Base-by-base conservation (phyloP, 1,139 yeast genomes). In the Saccharomyces pastorianus region DNA sequence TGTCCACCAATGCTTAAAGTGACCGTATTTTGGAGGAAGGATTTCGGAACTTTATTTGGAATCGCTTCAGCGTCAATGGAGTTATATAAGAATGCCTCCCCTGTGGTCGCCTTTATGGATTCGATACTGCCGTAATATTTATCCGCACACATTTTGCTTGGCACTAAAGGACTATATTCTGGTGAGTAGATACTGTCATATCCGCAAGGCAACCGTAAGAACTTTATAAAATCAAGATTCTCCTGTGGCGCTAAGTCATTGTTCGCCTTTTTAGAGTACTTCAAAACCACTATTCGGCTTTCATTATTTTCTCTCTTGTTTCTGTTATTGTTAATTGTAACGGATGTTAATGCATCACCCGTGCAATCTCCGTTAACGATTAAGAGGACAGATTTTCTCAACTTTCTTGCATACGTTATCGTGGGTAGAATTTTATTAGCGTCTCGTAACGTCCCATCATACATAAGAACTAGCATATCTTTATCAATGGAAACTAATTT, bases 61-160 rank as follows among this genome's bases (percentile, higher is more conserved):
- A 48, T 48, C 41, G 55, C 50, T 3, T 53, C 55, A 25, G 38
- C 31, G 7, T 29, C 14, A 26, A 53, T 47, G 11, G 61, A 56
- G 50, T 65, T 66, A 58, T 67, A 65, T 11, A 67, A 51, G 48
- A 67, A 64, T n/a, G 68, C 63, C 52, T 68, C 71, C 9, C 65
- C 68, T 7, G 64, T 63, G 1, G 71, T 66, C 5, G 68, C 68
- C 51, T 67, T 67, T 7, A 67, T 50, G 2, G 71, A 62, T 32
- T 62, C 67, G 7, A 67, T 25, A 11, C 56, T 55, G 11, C 71
- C 71, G 51, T 59, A 67, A 50, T 59, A 68, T 44, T 59, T 54
- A 23, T 58, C 54, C 2, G 64, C 64, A 14, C 62, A 58, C 13
- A 62, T 61, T 9, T 64, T 61, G 51, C 70, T 65, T 6, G 71